Conservation (phyloP, 305 asterid genomes). For the Rubia tinctorum region DNA sequence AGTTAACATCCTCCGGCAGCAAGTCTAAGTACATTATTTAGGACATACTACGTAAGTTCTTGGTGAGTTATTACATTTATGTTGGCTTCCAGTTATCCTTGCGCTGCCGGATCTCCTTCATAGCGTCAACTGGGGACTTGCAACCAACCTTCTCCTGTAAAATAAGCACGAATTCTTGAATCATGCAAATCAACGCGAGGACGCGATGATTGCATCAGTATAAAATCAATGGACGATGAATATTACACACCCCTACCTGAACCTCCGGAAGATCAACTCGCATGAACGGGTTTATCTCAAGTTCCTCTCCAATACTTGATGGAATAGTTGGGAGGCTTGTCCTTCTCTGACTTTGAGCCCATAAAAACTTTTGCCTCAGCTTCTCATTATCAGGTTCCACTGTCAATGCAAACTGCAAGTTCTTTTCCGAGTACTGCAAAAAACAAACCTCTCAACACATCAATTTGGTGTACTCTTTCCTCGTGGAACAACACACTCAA, state of each 20-base stretch:
- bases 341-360: constrained; percentile 33
- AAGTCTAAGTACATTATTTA: not conserved
- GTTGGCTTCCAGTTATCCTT: constrained; percentile 27
- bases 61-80: not conserved
- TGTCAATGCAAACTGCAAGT: constrained; percentile 72
- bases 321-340: constrained; percentile 45
- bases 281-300: constrained; percentile 89
- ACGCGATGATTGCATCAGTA: not conserved
- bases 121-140: constrained; percentile 28
- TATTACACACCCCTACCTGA: constrained; percentile 45
- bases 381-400: constrained; percentile 72
- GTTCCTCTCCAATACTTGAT: constrained; percentile 72
- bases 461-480: not conserved
- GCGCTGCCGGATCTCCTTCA: constrained; percentile 23
- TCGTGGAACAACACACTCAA: not conserved
- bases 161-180: not conserved
- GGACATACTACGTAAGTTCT: not conserved
- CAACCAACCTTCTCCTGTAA: constrained; percentile 21
- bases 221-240: not conserved
- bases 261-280: constrained; percentile 82
- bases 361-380: constrained; percentile 44
- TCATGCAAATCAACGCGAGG: not conserved
- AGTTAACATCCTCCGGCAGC: not conserved
- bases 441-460: not conserved
- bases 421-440: constrained; percentile 58